Conservation (phyloP, 768 basidiomycete genomes). For the Tricholoma flavovirens region DNA sequence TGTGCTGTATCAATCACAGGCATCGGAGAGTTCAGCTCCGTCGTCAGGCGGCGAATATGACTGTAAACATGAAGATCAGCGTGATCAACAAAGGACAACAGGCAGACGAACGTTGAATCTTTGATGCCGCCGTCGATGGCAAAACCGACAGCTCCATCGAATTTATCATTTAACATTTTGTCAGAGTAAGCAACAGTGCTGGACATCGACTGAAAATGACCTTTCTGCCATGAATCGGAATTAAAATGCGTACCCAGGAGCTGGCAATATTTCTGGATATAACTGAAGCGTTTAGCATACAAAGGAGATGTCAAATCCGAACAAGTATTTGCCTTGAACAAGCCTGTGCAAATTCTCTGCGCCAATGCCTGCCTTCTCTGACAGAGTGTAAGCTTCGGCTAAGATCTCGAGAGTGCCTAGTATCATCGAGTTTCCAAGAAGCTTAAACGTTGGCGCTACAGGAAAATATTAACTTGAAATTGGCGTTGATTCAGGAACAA, state of each 20-base stretch:
- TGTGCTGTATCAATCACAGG: constrained; percentile 67
- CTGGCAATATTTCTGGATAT: constrained; percentile 57
- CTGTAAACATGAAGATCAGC: constrained; percentile 22
- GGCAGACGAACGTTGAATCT: constrained; percentile 56
- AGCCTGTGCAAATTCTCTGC: constrained; percentile 49
- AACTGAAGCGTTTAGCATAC: neutral
- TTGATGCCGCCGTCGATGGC: constrained; percentile 84
- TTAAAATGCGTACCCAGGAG: constrained; percentile 40
- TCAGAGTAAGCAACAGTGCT: constrained; percentile 55
- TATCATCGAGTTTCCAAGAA: constrained; percentile 77
- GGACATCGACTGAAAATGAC: constrained; percentile 1
- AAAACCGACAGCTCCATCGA: constrained; percentile 72
- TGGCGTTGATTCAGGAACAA: neutral
- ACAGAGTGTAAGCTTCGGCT: constrained; percentile 78
- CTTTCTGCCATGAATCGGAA: neutral
- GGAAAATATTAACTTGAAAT: neutral
- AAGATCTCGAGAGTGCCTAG: constrained; percentile 74
- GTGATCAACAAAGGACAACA: neutral
- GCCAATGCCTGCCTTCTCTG: constrained; percentile 78
- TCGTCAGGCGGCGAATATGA: constrained; percentile 65
- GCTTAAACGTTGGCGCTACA: constrained; percentile 63
- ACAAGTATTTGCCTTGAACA: constrained; percentile 46
- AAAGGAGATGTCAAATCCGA: constrained; percentile 2
- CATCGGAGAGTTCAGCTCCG: constrained; percentile 64
- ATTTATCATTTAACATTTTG: constrained; percentile 68